Conservation (phyloP, 257 asterid genomes). For the Petrea volubilis region DNA sequence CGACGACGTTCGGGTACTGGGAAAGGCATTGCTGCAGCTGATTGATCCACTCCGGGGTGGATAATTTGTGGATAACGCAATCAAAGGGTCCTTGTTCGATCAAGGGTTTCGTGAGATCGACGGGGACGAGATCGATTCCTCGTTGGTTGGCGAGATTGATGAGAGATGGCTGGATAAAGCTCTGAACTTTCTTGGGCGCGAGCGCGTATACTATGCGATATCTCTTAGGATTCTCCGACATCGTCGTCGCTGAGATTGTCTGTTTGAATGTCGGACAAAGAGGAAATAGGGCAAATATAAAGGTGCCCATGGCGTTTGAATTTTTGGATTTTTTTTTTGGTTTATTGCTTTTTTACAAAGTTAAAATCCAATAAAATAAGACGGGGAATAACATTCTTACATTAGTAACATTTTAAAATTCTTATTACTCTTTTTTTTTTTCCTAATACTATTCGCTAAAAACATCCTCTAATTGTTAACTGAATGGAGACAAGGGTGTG, state of each 20-base stretch:
- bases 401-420: no score
- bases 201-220: slow-evolving; percentile 70
- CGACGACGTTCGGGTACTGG: slow-evolving; percentile 42
- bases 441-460: no score
- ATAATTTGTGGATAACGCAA: slow-evolving; percentile 68
- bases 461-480: no score
- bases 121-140: slow-evolving; percentile 57
- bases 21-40: slow-evolving; percentile 44
- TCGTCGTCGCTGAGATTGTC: slow-evolving; percentile 13
- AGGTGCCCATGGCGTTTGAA: no score
- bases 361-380: no score
- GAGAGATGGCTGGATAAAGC: slow-evolving; percentile 64
- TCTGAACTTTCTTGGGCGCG: slow-evolving; percentile 58
- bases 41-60: slow-evolving; percentile 47
- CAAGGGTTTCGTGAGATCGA: slow-evolving; percentile 51
- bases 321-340: no score
- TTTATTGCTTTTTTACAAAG: no score
- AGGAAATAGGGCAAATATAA: background rate
- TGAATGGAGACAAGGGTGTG: no score
- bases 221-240: slow-evolving; percentile 29
- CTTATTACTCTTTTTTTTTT: no score
- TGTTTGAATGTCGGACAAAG: background rate
- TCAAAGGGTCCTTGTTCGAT: slow-evolving; percentile 62
- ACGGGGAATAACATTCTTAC: no score
- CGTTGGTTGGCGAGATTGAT: slow-evolving; percentile 43